phyloP scores from a whole-genome alignment of 2,329 filamentous ascomycete genomes.

The Fusarium metavorans region DNA sequence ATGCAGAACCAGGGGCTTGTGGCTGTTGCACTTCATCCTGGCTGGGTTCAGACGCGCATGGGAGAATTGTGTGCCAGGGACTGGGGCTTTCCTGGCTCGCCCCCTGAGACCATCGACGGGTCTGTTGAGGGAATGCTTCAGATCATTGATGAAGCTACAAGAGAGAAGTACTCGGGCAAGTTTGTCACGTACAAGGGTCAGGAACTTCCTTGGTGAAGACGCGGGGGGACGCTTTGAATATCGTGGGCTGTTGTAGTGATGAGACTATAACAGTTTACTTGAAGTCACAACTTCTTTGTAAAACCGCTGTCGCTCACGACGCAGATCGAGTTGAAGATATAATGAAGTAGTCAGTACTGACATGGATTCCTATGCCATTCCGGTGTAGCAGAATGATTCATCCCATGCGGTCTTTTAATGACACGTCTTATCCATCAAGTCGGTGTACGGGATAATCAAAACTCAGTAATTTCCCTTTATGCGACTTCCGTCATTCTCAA shows the following conservation, averaged over 20 bases:
- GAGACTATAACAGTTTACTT: not conserved
- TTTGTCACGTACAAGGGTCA: constrained; percentile 49
- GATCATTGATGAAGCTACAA: constrained; percentile 52
- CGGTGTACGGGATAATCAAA: too few species aligned
- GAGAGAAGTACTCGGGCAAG: constrained; percentile 49
- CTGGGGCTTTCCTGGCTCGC: constrained; percentile 45
- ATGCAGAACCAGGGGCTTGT: constrained; percentile 43
- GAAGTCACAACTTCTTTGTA: too few species aligned
- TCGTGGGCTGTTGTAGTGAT: not conserved
- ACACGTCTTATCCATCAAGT: too few species aligned
- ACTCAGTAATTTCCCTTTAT: too few species aligned
- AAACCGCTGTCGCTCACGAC: too few species aligned
- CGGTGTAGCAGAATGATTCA: not conserved
- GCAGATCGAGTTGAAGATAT: not conserved
- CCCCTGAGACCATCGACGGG: constrained; percentile 47
- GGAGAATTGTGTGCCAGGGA: constrained; percentile 48
- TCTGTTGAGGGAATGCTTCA: constrained; percentile 49
- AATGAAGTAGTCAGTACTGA: not conserved
- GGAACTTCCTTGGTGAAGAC: constrained; percentile 43
- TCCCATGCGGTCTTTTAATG: not conserved
- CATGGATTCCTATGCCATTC: not conserved
- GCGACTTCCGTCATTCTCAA: too few species aligned
- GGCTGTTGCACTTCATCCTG: constrained; percentile 52
- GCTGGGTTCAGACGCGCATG: constrained; percentile 51
- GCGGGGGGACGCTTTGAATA: not conserved